Base-by-base conservation (phyloP, 2,329 filamentous ascomycete genomes). In the Exophiala mesophila region DNA sequence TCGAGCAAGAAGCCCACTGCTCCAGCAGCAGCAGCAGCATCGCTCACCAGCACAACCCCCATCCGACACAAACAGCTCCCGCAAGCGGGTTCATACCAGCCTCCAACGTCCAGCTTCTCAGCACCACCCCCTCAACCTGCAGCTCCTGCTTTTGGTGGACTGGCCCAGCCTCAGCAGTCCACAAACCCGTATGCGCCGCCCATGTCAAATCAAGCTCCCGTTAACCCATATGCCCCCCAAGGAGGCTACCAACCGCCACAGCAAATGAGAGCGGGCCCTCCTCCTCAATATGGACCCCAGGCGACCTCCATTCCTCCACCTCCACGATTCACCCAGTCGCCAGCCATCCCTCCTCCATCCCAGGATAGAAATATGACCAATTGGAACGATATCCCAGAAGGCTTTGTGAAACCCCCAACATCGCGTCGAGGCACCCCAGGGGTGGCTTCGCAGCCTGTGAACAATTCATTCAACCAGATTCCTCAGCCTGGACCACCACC, bases 371-470 rank as follows among this genome's bases (percentile, higher is more conserved):
- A 84, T 51, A 82, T 82, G 50, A 78, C 82, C 19, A 84, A 85
- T 55, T 98, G 92, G 92, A 98, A 98, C 56, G 92, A 98, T 63
- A 83, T 94, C 38, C 92, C 92, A 1, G 77, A 95, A 57, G 85
- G 68, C 42, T 80, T 97, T 33, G 74, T 78, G 33, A 87, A 90
- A 69, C 70, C 76, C 41, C 74, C 83, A n/a, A 76, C 78, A 10
- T 76, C 82, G 16, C 80, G 89, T 53, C 79, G 83, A 59, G 74
- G 74, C 33, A 96, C 90, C 1, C 88, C 89, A 2, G 80, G 74
- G 41, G 70, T 79, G 15, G 59, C 60, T 21, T 59, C 67, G 31
- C 77, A 80, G 38, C 71, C 83, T 3, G 79, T 88, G 37, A 78
- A 74, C n/a, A 79, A 85, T 13, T 86, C 88, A 6, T 94, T 92